Evolutionary conservation across 257 asterid species (phyloP), one percentile per base, ranked within the genome.

Genomic region (Fraxinus quadrangulata): DNA sequence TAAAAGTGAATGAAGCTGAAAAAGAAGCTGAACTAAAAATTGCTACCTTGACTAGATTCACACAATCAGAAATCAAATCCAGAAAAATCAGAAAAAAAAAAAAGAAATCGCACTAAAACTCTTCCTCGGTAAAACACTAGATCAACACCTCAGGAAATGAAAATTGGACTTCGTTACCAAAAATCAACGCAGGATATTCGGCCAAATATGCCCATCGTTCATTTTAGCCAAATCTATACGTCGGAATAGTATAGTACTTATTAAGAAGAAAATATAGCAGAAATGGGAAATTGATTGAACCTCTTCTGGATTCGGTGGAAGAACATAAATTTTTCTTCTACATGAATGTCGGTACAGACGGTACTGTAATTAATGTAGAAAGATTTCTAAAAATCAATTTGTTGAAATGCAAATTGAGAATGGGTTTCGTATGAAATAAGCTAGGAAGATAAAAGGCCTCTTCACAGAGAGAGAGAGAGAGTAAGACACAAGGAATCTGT

Each of bases 371-470:
- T 13, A 74, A 56, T 67, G 77, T 9, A 81, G 65, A 59, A 23
- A 56, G 34, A 69, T 40, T 56, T 76, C 71, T 34, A 9, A 56
- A 40, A 40, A 2, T 2, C 49, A 40, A 10, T 40, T 56, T 56
- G 13, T 39, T 40, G 67, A 70, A 71, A 24, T 67, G 84, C 75
- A 84, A 74, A 75, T 79, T 26, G 84, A 74, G 76, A 77, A 40
- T 81, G 67, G 69, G 69, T 79, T 82, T 71, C 88, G 77, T 82
- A 82, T 78, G 47, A 49, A 75, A 82, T 70, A 87, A 80, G 89
- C 81, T 86, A 87, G 83, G 72, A 78, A 65, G 85, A 81, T 69
- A 65, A 79, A 71, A 72, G 36, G 65, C 78, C 45, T 17, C 6
- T 24, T 63, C 34, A 63, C 5, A 3, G 77, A 56, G 63, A 73